Base-by-base conservation (phyloP, 164 flowering plant genomes). In the Magnolia sinica region DNA sequence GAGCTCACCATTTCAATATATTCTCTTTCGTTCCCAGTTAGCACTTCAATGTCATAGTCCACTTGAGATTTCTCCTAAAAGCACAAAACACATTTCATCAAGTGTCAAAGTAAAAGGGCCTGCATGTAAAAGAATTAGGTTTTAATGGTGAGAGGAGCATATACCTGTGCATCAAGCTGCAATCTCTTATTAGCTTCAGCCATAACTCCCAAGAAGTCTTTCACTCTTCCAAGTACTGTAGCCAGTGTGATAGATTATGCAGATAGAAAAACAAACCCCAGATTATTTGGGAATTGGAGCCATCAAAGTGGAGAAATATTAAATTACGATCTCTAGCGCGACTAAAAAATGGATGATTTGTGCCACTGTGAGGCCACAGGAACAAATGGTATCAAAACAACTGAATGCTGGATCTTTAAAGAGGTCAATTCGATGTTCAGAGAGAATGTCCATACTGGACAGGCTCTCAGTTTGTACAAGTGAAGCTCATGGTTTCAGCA, bases 161-260 rank as follows among this genome's bases (percentile, higher is more conserved):
- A 49, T 79, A 91, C 95, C 88, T 82, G 86, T 14, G 89, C 86
- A 76, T 87, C 91, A 58, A 81, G 82, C 83, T 88, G 75, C 76
- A 93, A 77, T 78, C 79, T 86, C 82, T 83, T 81, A 82, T 91
- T 93, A 45, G 95, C 91, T 83, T 92, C 94, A 22, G 90, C 88
- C 72, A 93, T 84, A 22, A 91, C 87, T 83, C 91, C 92, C 66
- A 92, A 83, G 82, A 93, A 92, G 78, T 87, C 91, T 81, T 82
- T 88, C 72, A 89, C 88, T 88, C 84, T 93, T 37, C 91, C 96
- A 20, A 93, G 79, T 80, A 93, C 96, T 91, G 88, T 76, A 75
- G 37, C 11, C 55, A 49, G 50, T 19, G 20, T 11, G n/a, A 71
- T 65, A 49, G 31, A 50, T 31, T 68, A 31, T 14, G 31, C 7